phyloP scores from a whole-genome alignment of 73 alveolate genomes.

The Tetrahymena malaccensis region DNA sequence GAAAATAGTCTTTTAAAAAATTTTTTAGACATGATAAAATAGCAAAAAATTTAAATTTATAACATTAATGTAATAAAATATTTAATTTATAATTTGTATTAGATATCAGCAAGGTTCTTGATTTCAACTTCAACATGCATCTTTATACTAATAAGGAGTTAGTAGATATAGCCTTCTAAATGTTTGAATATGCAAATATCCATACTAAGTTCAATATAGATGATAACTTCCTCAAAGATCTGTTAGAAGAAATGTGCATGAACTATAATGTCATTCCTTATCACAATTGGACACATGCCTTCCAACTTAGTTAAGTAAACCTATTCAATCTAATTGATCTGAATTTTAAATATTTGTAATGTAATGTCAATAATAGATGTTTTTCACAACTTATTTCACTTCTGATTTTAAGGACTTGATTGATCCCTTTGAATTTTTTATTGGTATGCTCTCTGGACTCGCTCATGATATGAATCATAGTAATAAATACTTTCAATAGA shows the following conservation, averaged over 20 bases:
- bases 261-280: constrained; percentile 40
- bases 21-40: background rate
- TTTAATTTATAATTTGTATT: background rate
- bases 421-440: constrained; percentile 8
- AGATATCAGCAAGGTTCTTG: background rate
- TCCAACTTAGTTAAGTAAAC: background rate
- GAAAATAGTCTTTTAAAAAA: background rate
- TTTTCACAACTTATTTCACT: constrained; percentile 12
- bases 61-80: background rate
- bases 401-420: constrained; percentile 19
- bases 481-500: background rate
- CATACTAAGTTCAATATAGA: background rate
- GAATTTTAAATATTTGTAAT: background rate
- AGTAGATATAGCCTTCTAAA: background rate
- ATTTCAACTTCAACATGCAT: background rate
- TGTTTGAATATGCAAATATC: background rate
- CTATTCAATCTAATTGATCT: no score
- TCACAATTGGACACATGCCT: constrained; percentile 41
- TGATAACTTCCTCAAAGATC: background rate
- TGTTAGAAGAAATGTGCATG: constrained; percentile 13
- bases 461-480: constrained; percentile 41
- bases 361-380: background rate
- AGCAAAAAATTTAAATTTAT: no score
- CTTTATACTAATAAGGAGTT: background rate
- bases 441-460: constrained; percentile 21